Evolutionary conservation across 177 flowering plant species (phyloP).

Genomic region (Vitis hybrid): DNA sequence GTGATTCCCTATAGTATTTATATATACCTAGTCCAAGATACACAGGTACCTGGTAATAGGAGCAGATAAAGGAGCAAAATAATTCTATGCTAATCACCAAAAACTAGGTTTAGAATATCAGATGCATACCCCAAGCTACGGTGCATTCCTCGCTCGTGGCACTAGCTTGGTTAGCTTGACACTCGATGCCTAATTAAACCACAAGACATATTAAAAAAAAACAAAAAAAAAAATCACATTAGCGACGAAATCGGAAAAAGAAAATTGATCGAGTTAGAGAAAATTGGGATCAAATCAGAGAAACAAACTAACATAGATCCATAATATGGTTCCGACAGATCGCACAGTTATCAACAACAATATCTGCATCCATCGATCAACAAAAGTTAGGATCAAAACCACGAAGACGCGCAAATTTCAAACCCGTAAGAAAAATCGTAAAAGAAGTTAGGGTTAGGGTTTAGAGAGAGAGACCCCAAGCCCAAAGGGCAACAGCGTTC

Average conservation of each 20-base stretch:
- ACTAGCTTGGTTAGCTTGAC: conserved; percentile 88
- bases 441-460: conserved; percentile 10
- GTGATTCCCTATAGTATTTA: too few species aligned
- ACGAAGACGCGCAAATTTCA: not conserved
- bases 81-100: not conserved
- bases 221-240: not conserved
- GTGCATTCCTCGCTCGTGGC: conserved; percentile 91
- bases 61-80: too few species aligned
- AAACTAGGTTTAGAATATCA: not conserved
- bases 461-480: conserved; percentile 58
- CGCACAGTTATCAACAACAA: conserved; percentile 86
- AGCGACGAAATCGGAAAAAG: not conserved
- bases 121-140: conserved; percentile 77
- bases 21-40: too few species aligned
- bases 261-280: not conserved
- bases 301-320: conserved; percentile 73
- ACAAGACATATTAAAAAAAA: not conserved
- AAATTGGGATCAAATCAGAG: too few species aligned
- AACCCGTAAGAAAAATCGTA: too few species aligned
- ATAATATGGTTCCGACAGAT: conserved; percentile 87
- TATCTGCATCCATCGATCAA: conserved; percentile 51
- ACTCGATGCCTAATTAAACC: conserved; percentile 62
- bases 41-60: too few species aligned
- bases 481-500: conserved; percentile 92
- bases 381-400: not conserved